These are phyloP conservation scores for Rhizopus sp. DNA, from an alignment of 371 early-diverging fungal genomes.

Conservation along the genomic window DNA sequence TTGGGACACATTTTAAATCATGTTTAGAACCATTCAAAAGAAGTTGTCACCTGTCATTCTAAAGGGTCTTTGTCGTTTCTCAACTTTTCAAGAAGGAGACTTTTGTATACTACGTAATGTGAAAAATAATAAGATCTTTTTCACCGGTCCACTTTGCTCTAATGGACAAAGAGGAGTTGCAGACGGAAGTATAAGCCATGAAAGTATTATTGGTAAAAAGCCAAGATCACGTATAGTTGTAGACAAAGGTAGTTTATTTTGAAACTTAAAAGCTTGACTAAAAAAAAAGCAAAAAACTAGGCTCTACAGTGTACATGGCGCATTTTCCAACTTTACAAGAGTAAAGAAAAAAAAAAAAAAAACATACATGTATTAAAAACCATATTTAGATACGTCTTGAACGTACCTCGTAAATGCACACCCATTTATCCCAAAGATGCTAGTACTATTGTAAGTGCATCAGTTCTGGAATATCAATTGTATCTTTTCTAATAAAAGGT, in stretches of 20 bases:
- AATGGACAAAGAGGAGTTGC: conserved; percentile 28
- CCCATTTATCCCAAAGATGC: conserved; percentile 83
- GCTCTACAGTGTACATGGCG: conserved; percentile 45
- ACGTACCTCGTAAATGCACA: conserved; percentile 64
- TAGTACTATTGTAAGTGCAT: conserved; percentile 55
- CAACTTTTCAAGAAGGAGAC: conserved; percentile 42
- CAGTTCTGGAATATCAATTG: neutral
- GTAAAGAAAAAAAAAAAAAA: conserved; percentile 35
- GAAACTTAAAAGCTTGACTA: neutral
- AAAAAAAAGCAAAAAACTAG: conserved; percentile 17
- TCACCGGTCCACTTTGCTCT: conserved; percentile 46
- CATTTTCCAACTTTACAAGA: conserved; percentile 76
- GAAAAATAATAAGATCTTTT: conserved; percentile 35
- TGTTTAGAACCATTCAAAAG: neutral
- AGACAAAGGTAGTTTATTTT: conserved; percentile 33
- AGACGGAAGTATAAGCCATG: conserved; percentile 54
- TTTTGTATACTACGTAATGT: conserved; percentile 51
- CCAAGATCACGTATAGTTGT: conserved; percentile 52
- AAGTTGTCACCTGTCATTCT: neutral
- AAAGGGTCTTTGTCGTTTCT: conserved; percentile 5
- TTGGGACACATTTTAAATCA: too few relatives aligned
- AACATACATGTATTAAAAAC: neutral
- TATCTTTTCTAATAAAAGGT: neutral
- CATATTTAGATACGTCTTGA: conserved; percentile 52
- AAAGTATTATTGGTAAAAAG: conserved; percentile 49